Evolutionary conservation across 805 yeast species (phyloP).

Genomic region (Candida arabinofermentans): DNA sequence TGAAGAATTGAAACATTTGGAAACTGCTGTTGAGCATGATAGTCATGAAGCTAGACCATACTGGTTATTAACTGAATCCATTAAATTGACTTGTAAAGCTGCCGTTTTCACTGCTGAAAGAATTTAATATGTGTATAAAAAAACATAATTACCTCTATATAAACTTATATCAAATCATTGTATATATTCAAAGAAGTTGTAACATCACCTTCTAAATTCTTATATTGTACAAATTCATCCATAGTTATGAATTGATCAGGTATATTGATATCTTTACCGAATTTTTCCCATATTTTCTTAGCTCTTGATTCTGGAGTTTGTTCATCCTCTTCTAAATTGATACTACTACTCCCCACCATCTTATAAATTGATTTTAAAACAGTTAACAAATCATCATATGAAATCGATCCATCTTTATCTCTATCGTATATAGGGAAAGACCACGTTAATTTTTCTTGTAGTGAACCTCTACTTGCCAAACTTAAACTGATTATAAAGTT

Average conservation of each 20-base stretch:
- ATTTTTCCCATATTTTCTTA: constrained; percentile 60
- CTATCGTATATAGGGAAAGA: constrained; percentile 85
- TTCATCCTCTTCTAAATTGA: constrained; percentile 81
- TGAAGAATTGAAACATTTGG: constrained; percentile 91
- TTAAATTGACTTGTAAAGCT: constrained; percentile 75
- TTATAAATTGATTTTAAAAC: constrained; percentile 83
- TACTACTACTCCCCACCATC: constrained; percentile 90
- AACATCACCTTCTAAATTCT: constrained; percentile 74
- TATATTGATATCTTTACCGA: constrained; percentile 55
- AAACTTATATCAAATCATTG: constrained; percentile 24
- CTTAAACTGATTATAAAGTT: constrained; percentile 88
- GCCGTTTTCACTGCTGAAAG: constrained; percentile 93
- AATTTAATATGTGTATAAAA: constrained; percentile 34
- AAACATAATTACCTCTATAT: neutral
- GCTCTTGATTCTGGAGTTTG: constrained; percentile 87
- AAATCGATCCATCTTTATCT: constrained; percentile 71
- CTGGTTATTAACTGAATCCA: constrained; percentile 79
- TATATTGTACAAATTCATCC: constrained; percentile 80
- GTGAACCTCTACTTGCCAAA: constrained; percentile 79
- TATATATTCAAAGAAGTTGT: constrained; percentile 66
- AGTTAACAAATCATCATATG: constrained; percentile 71
- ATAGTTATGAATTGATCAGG: constrained; percentile 65
- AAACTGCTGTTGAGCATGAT: constrained; percentile 89
- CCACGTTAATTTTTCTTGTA: constrained; percentile 85
- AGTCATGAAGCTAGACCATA: constrained; percentile 93